Conservation (phyloP, 768 basidiomycete species). For the Suillus americanus region DNA sequence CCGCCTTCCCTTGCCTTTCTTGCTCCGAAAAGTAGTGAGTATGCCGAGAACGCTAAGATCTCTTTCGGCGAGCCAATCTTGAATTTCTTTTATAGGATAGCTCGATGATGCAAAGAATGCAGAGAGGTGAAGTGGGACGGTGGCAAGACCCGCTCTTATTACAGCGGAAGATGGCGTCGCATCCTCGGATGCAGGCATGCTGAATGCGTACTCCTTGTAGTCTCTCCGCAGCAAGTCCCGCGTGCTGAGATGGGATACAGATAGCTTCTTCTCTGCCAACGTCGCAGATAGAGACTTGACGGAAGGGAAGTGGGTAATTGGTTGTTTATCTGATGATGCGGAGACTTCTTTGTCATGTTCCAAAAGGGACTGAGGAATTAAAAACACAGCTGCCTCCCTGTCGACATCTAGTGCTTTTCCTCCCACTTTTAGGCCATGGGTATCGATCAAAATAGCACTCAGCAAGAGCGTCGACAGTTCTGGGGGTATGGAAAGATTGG, state of each 20-base stretch:
- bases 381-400: slow-evolving; percentile 57
- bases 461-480: slow-evolving; percentile 81
- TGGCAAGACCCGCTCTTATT: slow-evolving; percentile 74
- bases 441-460: slow-evolving; percentile 84
- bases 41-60: slow-evolving; percentile 71
- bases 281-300: slow-evolving; percentile 53
- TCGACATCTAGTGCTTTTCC: slow-evolving; percentile 78
- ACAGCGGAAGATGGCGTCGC: slow-evolving; percentile 17
- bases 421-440: slow-evolving; percentile 69
- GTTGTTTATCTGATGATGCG: slow-evolving; percentile 30
- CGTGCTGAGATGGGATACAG: slow-evolving; percentile 64
- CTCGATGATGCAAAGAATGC: slow-evolving; percentile 33
- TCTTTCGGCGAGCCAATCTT: slow-evolving; percentile 66
- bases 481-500: slow-evolving; percentile 34
- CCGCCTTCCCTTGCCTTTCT: slow-evolving; percentile 57
- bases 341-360: slow-evolving; percentile 17
- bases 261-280: slow-evolving; percentile 52
- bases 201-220: slow-evolving; percentile 82
- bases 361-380: slow-evolving; percentile 58
- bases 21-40: slow-evolving; percentile 66
- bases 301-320: slow-evolving; percentile 23
- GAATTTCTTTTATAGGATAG: slow-evolving; percentile 20
- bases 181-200: slow-evolving; percentile 34
- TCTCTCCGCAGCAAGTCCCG: slow-evolving; percentile 89
- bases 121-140: slow-evolving; percentile 72